phyloP scores from a whole-genome alignment of 208 protist species.

The Phytomonas sp. region DNA sequence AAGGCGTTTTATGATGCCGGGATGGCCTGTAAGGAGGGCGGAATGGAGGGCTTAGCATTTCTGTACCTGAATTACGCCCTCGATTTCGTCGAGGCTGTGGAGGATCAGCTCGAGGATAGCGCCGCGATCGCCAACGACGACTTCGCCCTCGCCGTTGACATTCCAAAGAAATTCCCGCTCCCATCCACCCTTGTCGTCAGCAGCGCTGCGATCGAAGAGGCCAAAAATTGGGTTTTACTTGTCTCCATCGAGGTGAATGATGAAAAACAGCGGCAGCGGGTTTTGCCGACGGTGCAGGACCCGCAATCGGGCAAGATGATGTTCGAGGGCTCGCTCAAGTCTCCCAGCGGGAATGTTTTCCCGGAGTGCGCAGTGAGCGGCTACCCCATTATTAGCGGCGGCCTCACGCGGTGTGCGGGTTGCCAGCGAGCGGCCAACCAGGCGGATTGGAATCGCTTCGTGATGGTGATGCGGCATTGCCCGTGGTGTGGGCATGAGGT shows the following conservation, averaged over 20 bases:
- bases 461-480: constrained; percentile 71
- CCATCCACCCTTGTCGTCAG: constrained; percentile 42
- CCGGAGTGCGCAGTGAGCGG: constrained; percentile 86
- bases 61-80: constrained; percentile 94
- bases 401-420: constrained; percentile 46
- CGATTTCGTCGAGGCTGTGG: constrained; percentile 91
- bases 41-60: constrained; percentile 78
- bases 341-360: constrained; percentile 61
- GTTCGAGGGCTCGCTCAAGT: constrained; percentile 78
- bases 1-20: constrained; percentile 96
- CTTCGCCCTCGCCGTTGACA: constrained; percentile 80
- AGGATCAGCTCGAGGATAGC: constrained; percentile 77
- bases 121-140: constrained; percentile 84
- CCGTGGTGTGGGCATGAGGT: constrained; percentile 79
- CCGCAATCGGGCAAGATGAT: constrained; percentile 57
- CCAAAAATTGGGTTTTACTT: constrained; percentile 90
- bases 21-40: constrained; percentile 72
- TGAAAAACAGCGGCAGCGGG: constrained; percentile 17
- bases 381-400: constrained; percentile 73
- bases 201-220: constrained; percentile 60
- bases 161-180: constrained; percentile 80
- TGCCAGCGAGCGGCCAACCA: constrained; percentile 82
- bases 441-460: constrained; percentile 88
- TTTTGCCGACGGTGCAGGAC: constrained; percentile 56
- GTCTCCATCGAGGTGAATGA: constrained; percentile 78